phyloP scores from a whole-genome alignment of 1,139 yeast genomes.

The Taphrina communis region DNA sequence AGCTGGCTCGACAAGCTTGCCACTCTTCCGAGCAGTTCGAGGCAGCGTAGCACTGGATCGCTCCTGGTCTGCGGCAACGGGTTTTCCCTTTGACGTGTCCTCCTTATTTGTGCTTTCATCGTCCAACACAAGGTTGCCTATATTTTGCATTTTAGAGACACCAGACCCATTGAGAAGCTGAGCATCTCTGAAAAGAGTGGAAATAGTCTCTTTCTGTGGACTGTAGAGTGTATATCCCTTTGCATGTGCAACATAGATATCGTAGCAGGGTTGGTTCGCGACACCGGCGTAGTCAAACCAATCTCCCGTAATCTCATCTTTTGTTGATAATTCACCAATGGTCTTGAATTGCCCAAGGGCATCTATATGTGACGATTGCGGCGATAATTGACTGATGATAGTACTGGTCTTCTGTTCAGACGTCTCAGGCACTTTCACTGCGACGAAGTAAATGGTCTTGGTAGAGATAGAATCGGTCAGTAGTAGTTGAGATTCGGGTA shows the following conservation, averaged over 20 bases:
- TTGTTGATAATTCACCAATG: neutral
- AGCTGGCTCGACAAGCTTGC: conserved; percentile 8
- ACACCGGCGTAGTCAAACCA: conserved; percentile 6
- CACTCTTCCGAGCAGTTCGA: neutral
- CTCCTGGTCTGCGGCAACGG: neutral
- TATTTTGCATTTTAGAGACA: conserved; percentile 12
- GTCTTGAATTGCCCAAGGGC: conserved; percentile 17
- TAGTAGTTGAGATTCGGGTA: conserved; percentile 2
- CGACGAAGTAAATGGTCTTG: neutral
- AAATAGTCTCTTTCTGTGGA: neutral
- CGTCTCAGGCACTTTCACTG: neutral
- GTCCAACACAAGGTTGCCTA: conserved; percentile 7
- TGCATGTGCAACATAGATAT: conserved; percentile 12
- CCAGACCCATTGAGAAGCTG: neutral
- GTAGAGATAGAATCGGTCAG: neutral
- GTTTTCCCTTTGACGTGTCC: neutral
- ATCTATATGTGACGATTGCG: conserved; percentile 14
- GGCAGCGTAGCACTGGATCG: neutral
- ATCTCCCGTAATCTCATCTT: neutral
- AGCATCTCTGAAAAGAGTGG: neutral
- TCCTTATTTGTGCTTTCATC: conserved; percentile 1
- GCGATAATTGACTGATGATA: neutral
- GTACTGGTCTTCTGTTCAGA: neutral
- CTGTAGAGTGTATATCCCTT: conserved; percentile 9
- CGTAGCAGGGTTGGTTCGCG: neutral